phyloP scores from a whole-genome alignment of 2,329 filamentous ascomycete species.

The Tolypocladium album region DNA sequence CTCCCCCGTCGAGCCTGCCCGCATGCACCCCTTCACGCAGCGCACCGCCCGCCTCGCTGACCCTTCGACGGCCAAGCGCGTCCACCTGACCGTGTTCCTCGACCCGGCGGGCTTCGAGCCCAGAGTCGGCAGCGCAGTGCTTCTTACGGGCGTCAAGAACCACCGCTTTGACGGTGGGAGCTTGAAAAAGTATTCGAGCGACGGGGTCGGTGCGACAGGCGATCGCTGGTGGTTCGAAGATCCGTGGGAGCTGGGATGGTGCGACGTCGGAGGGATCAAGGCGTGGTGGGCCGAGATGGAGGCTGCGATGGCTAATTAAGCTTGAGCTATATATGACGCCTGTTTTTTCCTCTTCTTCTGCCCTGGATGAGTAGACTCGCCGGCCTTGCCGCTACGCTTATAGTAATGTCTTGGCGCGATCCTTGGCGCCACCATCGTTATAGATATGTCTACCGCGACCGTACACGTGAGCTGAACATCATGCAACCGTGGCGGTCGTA shows the following conservation, averaged over 20 bases:
- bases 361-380: too few relatives aligned
- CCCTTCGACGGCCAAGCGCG: conserved; percentile 39
- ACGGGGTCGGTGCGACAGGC: conserved; percentile 14
- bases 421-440: too few relatives aligned
- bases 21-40: conserved; percentile 38
- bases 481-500: too few relatives aligned
- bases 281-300: conserved; percentile 31
- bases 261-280: conserved; percentile 32
- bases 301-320: not conserved
- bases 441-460: too few relatives aligned
- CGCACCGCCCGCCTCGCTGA: conserved; percentile 40
- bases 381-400: too few relatives aligned
- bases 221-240: conserved; percentile 42
- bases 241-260: conserved; percentile 36
- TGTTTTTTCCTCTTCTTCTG: too few relatives aligned
- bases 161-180: conserved; percentile 40
- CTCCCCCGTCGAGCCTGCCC: conserved; percentile 35
- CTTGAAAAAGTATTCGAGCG: conserved; percentile 33
- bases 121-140: conserved; percentile 33
- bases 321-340: too few relatives aligned
- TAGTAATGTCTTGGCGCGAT: too few relatives aligned
- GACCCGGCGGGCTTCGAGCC: conserved; percentile 39
- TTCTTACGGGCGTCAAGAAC: conserved; percentile 46
- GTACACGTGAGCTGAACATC: too few relatives aligned
- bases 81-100: conserved; percentile 43